A percentile compares a stretch with the other conserved stretches of the same genome.
phyloP scores from a whole-genome alignment of 495 filamentous ascomycete species.

The Annulohypoxylon maeteangense region DNA sequence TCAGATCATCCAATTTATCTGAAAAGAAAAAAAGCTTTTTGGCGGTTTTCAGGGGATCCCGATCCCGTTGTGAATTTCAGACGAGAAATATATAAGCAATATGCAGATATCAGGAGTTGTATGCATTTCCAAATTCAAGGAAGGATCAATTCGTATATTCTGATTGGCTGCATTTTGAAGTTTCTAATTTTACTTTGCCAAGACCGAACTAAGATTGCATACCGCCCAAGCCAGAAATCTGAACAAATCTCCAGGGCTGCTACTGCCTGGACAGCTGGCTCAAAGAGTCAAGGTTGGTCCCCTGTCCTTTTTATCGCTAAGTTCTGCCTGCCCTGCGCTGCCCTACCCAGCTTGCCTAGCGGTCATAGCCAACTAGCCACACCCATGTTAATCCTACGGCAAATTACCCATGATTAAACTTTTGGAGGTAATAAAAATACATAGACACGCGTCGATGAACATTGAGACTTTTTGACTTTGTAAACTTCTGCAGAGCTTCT shows the following conservation, averaged over 20 bases:
- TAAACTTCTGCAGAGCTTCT: not conserved
- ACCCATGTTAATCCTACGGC: slow-evolving; percentile 14
- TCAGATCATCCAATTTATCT: not conserved
- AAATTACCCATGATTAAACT: slow-evolving; percentile 32
- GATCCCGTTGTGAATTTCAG: not conserved
- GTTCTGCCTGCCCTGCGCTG: slow-evolving; percentile 17
- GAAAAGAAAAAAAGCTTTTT: not conserved
- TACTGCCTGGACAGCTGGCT: too few species aligned
- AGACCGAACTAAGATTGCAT: slow-evolving; percentile 32
- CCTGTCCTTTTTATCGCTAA: not conserved
- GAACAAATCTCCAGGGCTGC: not conserved
- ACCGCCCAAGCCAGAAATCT: slow-evolving; percentile 22
- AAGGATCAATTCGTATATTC: slow-evolving; percentile 2
- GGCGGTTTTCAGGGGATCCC: not conserved
- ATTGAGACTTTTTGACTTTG: slow-evolving; percentile 1
- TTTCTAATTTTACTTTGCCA: slow-evolving; percentile 39
- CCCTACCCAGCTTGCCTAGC: not conserved
- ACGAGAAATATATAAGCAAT: not conserved
- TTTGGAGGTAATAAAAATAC: slow-evolving; percentile 19
- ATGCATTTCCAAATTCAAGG: not conserved
- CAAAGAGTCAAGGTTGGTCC: too few species aligned
- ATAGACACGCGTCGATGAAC: slow-evolving; percentile 28
- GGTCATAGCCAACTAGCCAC: not conserved
- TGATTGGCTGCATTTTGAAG: slow-evolving; percentile 22
- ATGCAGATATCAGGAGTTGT: not conserved